A percentile compares a stretch with the other conserved stretches of the same genome.
These are phyloP conservation scores for Stylonectria norvegica DNA, from an alignment of 2,329 filamentous ascomycete genomes.

Conservation along the genomic window DNA sequence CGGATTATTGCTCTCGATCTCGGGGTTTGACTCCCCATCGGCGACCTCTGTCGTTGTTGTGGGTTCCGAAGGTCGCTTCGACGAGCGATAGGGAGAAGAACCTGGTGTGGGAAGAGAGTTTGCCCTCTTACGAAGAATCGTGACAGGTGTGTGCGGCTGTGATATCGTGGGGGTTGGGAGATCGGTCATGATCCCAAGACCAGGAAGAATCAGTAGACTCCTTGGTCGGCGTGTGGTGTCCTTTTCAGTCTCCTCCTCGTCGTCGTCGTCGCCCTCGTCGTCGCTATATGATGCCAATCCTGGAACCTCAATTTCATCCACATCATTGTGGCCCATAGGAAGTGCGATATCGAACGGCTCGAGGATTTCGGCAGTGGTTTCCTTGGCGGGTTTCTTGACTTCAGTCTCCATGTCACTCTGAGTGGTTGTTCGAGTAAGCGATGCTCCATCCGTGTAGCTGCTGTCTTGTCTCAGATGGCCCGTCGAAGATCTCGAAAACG, in stretches of 20 bases:
- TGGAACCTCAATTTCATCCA: conserved; percentile 78
- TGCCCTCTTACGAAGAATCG: conserved; percentile 32
- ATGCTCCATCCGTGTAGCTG: conserved; percentile 35
- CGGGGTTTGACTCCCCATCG: conserved; percentile 8
- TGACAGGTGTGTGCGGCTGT: conserved; percentile 35
- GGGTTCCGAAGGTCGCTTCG: conserved; percentile 9
- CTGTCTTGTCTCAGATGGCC: conserved; percentile 33
- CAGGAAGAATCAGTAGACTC: conserved; percentile 36
- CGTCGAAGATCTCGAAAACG: conserved; percentile 48
- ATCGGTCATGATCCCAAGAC: conserved; percentile 23
- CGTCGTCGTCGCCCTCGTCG: conserved; percentile 52
- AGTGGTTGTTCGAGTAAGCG: conserved; percentile 25
- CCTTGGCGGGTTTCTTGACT: conserved; percentile 6
- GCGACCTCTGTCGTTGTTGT: conserved; percentile 7
- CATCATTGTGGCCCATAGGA: conserved; percentile 62
- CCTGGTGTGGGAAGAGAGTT: conserved; percentile 27
- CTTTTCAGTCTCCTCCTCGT: conserved; percentile 34
- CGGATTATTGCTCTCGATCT: conserved; percentile 4
- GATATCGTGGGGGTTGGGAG: conserved; percentile 33
- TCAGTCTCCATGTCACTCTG: conserved; percentile 28
- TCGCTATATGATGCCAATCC: conserved; percentile 62
- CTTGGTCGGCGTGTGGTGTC: conserved; percentile 40
- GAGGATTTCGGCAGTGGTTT: conserved; percentile 25
- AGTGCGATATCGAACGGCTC: conserved; percentile 56
- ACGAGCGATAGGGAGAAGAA: conserved; percentile 21